These are phyloP conservation scores for Davidsoniella virescens DNA, from an alignment of 2,329 filamentous ascomycete species.

Conservation along the genomic window DNA sequence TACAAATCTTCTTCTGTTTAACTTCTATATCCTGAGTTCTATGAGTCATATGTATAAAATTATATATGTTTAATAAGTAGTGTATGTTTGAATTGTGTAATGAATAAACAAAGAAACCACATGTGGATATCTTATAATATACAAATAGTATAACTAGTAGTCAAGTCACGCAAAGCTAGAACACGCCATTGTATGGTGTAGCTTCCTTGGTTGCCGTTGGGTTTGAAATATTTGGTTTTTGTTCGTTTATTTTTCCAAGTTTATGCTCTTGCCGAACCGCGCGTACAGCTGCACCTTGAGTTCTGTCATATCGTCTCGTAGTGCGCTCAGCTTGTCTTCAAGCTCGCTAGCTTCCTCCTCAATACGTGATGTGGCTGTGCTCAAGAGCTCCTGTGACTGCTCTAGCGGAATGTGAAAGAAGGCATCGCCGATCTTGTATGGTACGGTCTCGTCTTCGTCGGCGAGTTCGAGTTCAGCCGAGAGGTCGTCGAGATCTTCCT, in stretches of 20 bases:
- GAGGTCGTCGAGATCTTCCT: slow-evolving; percentile 92
- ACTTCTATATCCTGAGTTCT: no score
- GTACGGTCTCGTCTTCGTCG: slow-evolving; percentile 85
- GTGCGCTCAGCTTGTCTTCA: slow-evolving; percentile 57
- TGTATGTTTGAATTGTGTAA: no score
- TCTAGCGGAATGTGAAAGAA: slow-evolving; percentile 76
- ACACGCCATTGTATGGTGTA: no score
- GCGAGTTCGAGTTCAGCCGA: slow-evolving; percentile 81
- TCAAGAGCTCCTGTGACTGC: slow-evolving; percentile 75
- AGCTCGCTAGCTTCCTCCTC: slow-evolving; percentile 60
- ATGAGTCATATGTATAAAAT: no score
- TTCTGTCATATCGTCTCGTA: slow-evolving; percentile 75
- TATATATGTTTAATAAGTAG: no score
- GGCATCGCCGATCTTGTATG: slow-evolving; percentile 94
- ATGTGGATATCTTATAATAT: no score
- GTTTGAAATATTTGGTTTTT: no score
- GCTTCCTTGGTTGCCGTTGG: no score
- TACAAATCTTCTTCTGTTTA: no score
- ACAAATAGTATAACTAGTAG: no score
- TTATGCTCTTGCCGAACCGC: slow-evolving; percentile 91
- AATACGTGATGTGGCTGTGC: slow-evolving; percentile 51
- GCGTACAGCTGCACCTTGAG: slow-evolving; percentile 89
- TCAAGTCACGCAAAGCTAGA: no score
- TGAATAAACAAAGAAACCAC: no score
- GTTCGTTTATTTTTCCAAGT: slow-evolving; percentile 45